Conservation (phyloP, 495 filamentous ascomycete species). For the Neurospora africana region DNA sequence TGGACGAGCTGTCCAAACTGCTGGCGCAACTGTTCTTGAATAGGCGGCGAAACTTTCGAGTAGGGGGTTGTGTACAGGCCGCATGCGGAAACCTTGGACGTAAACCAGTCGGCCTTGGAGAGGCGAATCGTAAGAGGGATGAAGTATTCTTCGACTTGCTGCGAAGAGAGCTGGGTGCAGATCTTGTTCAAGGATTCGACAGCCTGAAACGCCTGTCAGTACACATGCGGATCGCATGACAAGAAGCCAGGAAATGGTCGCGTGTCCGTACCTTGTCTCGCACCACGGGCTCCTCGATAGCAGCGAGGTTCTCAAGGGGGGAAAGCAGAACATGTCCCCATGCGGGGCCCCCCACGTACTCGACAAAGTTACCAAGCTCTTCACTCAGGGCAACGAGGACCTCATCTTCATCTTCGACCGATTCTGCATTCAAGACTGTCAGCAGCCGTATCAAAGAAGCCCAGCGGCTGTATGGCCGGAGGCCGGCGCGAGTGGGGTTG, state of each 20-base stretch:
- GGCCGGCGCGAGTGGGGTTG: background rate
- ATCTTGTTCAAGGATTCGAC: conserved; percentile 99
- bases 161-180: conserved; percentile 75
- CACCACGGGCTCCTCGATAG: conserved; percentile 95
- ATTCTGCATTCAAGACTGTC: conserved; percentile 50
- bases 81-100: conserved; percentile 95
- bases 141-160: conserved; percentile 93
- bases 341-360: conserved; percentile 92
- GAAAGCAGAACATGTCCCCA: conserved; percentile 93
- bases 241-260: background rate
- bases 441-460: background rate
- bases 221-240: background rate
- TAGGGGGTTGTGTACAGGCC: conserved; percentile 91
- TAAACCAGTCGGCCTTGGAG: conserved; percentile 99
- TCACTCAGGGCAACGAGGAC: conserved; percentile 94
- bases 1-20: conserved; percentile 88
- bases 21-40: conserved; percentile 80
- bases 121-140: conserved; percentile 89
- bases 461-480: background rate
- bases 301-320: conserved; percentile 92
- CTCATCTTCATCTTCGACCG: conserved; percentile 97
- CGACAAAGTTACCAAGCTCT: conserved; percentile 89
- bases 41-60: conserved; percentile 68
- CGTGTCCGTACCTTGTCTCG: conserved; percentile 70
- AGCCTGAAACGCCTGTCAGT: conserved; percentile 47